Percentiles rank a stretch among this genome's conserved stretches.
Evolutionary conservation across 2,329 filamentous ascomycete species (phyloP).

Genomic region (Gremmenia infestans): DNA sequence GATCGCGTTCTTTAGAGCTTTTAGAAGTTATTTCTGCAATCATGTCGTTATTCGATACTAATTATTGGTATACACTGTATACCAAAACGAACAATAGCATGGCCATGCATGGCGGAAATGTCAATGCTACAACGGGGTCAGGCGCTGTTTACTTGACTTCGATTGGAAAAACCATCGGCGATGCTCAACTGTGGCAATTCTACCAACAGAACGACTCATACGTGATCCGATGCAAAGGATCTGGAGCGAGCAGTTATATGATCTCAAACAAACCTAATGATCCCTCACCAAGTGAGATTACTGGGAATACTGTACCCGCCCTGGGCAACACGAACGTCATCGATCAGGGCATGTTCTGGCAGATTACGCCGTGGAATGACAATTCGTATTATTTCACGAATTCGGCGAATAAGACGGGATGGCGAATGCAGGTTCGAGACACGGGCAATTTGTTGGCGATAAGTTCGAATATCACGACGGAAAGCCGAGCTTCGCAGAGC

Average conservation of each 20-base stretch:
- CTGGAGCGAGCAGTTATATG: neutral
- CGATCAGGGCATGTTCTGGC: neutral
- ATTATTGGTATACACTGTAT: neutral
- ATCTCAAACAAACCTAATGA: neutral
- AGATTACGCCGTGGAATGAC: neutral
- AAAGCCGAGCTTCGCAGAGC: neutral
- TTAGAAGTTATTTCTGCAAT: neutral
- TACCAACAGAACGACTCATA: neutral
- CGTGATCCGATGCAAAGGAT: neutral
- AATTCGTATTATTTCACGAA: neutral
- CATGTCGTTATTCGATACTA: neutral
- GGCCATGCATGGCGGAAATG: neutral
- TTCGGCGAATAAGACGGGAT: neutral
- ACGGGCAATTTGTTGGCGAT: neutral
- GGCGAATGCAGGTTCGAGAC: neutral
- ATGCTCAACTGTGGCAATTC: neutral
- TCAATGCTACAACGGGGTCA: neutral
- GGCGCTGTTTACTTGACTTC: neutral
- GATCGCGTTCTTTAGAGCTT: too few species aligned
- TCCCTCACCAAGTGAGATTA: neutral
- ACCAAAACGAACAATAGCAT: neutral
- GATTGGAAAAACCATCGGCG: neutral
- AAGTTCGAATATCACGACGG: neutral
- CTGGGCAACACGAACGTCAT: neutral
- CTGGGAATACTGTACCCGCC: neutral